Evolutionary conservation across 768 basidiomycete genomes (phyloP).

Genomic region (Collybia mongolica): DNA sequence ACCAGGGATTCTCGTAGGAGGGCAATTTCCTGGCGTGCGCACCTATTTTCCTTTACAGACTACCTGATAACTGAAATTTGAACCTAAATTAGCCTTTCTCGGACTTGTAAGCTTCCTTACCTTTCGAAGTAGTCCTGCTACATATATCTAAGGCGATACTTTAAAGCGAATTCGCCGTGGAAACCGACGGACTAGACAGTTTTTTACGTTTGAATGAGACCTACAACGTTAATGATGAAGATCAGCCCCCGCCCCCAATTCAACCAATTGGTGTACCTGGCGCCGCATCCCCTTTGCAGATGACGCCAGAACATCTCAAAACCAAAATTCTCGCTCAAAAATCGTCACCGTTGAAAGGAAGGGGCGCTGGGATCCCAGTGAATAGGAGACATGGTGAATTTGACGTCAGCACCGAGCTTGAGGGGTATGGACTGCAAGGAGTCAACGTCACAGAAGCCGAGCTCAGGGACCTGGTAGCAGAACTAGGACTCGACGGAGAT

Average conservation of each 20-base stretch:
- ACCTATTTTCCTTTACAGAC: background rate
- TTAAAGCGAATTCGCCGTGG: conserved; percentile 79
- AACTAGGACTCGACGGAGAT: conserved; percentile 73
- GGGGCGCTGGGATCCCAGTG: conserved; percentile 33
- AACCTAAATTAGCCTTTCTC: conserved; percentile 52
- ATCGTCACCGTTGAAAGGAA: conserved; percentile 43
- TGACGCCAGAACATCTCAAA: conserved; percentile 75
- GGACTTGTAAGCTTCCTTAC: conserved; percentile 58
- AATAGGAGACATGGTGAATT: conserved; percentile 57
- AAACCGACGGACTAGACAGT: conserved; percentile 65
- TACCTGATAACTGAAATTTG: conserved; percentile 6
- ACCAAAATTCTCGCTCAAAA: conserved; percentile 49
- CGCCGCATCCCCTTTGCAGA: conserved; percentile 69
- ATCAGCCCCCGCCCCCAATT: conserved; percentile 49
- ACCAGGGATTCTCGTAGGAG: conserved; percentile 81
- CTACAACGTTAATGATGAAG: conserved; percentile 61
- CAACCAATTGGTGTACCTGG: conserved; percentile 82
- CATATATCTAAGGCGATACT: background rate
- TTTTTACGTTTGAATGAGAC: conserved; percentile 75
- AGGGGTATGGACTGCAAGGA: conserved; percentile 72
- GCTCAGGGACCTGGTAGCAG: conserved; percentile 63
- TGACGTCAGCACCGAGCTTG: conserved; percentile 67
- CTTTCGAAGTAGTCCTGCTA: conserved; percentile 5
- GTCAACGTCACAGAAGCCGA: conserved; percentile 79
- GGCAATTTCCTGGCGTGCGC: conserved; percentile 74